phyloP scores from a whole-genome alignment of 495 filamentous ascomycete species.

The Choiromyces venosus region DNA sequence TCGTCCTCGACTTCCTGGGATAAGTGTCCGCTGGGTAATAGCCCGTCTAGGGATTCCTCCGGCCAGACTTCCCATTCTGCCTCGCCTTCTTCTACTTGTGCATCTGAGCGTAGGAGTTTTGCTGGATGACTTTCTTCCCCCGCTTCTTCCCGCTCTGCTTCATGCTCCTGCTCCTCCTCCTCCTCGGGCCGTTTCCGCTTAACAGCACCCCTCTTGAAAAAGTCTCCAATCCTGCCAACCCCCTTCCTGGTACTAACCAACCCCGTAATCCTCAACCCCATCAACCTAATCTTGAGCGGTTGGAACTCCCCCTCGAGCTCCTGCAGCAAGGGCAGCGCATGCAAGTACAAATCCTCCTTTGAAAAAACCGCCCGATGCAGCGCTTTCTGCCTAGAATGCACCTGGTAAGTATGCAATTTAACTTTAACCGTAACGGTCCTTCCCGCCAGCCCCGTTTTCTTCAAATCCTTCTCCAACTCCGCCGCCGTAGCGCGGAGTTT shows the following conservation, averaged over 20 bases:
- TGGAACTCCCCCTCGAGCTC: constrained; percentile 85
- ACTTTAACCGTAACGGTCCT: constrained; percentile 86
- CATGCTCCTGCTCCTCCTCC: constrained; percentile 12
- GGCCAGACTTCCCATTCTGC: constrained; percentile 63
- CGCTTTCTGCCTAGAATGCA: constrained; percentile 72
- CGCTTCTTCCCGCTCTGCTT: not conserved
- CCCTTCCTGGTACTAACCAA: constrained; percentile 75
- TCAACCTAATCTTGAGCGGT: constrained; percentile 69
- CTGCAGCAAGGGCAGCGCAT: constrained; percentile 71
- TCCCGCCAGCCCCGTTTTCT: constrained; percentile 74
- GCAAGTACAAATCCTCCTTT: constrained; percentile 78
- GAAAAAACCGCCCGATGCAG: constrained; percentile 63
- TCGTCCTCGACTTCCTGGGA: constrained; percentile 26
- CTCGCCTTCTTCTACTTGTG: constrained; percentile 25
- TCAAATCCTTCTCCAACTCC: constrained; percentile 82
- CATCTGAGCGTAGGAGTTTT: not conserved
- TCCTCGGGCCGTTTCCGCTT: constrained; percentile 3
- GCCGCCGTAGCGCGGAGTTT: constrained; percentile 76
- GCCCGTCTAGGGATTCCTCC: constrained; percentile 59
- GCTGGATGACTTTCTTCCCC: not conserved
- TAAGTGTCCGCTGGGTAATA: constrained; percentile 21
- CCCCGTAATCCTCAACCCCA: constrained; percentile 83
- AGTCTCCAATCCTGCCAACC: constrained; percentile 55
- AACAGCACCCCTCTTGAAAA: constrained; percentile 54
- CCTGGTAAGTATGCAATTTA: constrained; percentile 91